Evolutionary conservation across 2,329 filamentous ascomycete species (phyloP).

Genomic region (Botryotinia calthae): DNA sequence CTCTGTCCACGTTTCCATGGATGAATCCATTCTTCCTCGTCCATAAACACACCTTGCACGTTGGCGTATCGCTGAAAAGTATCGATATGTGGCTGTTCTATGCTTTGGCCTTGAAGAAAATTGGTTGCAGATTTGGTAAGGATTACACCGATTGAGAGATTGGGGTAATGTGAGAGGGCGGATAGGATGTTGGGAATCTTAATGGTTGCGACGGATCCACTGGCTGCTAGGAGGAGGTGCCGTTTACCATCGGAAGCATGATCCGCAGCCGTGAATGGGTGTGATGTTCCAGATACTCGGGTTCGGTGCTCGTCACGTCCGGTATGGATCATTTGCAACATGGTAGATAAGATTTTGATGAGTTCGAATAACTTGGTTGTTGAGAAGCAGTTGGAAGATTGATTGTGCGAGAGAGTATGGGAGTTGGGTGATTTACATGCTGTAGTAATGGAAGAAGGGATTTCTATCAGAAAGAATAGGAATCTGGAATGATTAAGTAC

Average conservation of each 20-base stretch:
- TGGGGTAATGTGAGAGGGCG: slow-evolving; percentile 50
- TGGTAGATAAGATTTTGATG: slow-evolving; percentile 15
- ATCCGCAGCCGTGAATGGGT: slow-evolving; percentile 34
- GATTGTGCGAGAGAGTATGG: background rate
- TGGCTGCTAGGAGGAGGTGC: slow-evolving; percentile 65
- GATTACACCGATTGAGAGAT: slow-evolving; percentile 79
- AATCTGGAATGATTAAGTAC: background rate
- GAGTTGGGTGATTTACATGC: background rate
- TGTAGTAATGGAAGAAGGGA: background rate
- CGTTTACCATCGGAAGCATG: slow-evolving; percentile 49
- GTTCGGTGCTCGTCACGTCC: slow-evolving; percentile 22
- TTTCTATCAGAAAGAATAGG: background rate
- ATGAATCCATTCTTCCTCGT: slow-evolving; percentile 80
- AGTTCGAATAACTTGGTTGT: background rate
- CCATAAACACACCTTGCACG: slow-evolving; percentile 77
- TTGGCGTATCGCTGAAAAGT: slow-evolving; percentile 60
- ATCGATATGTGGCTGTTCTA: slow-evolving; percentile 70
- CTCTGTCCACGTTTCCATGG: slow-evolving; percentile 75
- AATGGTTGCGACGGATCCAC: slow-evolving; percentile 81
- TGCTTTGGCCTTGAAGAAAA: slow-evolving; percentile 74
- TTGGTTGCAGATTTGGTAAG: slow-evolving; percentile 70
- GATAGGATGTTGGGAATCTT: slow-evolving; percentile 69
- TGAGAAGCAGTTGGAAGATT: background rate
- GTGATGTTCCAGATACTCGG: slow-evolving; percentile 18
- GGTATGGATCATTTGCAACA: slow-evolving; percentile 28